Conservation (phyloP, 192 early-diverging fungal species). For the Entomortierella beljakovae region DNA sequence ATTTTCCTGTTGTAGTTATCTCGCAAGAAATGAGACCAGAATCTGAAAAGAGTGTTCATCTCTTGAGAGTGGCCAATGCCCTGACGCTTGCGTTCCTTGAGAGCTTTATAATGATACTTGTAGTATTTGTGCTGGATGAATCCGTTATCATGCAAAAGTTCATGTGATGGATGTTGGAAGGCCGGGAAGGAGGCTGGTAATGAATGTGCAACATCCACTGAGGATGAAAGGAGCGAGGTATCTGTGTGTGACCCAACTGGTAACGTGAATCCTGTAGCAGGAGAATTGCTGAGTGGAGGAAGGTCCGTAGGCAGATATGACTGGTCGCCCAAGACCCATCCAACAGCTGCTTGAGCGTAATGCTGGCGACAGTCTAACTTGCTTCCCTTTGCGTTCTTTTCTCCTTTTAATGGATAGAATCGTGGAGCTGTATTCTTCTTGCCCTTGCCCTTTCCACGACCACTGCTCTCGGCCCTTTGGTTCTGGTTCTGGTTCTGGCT, state of each 20-base stretch:
- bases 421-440: conserved; percentile 57
- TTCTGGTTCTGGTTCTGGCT: conserved; percentile 11
- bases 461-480: conserved; percentile 20
- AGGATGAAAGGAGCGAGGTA: conserved; percentile 46
- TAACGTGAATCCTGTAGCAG: conserved; percentile 4
- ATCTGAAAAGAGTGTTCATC: conserved; percentile 97
- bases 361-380: conserved; percentile 71
- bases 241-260: conserved; percentile 27
- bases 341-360: conserved; percentile 74
- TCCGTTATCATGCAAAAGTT: conserved; percentile 93
- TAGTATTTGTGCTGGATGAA: conserved; percentile 97
- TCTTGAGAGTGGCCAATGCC: conserved; percentile 92
- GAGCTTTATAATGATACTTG: conserved; percentile 92
- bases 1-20: conserved; percentile 94
- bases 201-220: conserved; percentile 64
- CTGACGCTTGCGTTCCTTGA: conserved; percentile 90
- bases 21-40: conserved; percentile 98
- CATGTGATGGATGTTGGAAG: conserved; percentile 90
- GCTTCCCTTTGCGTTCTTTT: conserved; percentile 34
- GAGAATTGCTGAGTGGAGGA: conserved; percentile 25
- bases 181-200: conserved; percentile 63
- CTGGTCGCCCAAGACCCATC: conserved; percentile 79
- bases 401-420: conserved; percentile 64
- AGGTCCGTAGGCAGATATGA: conserved; percentile 56
- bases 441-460: conserved; percentile 21